These are phyloP conservation scores for Aristolochia contorta DNA, from an alignment of 164 flowering plant genomes.

Conservation along the genomic window DNA sequence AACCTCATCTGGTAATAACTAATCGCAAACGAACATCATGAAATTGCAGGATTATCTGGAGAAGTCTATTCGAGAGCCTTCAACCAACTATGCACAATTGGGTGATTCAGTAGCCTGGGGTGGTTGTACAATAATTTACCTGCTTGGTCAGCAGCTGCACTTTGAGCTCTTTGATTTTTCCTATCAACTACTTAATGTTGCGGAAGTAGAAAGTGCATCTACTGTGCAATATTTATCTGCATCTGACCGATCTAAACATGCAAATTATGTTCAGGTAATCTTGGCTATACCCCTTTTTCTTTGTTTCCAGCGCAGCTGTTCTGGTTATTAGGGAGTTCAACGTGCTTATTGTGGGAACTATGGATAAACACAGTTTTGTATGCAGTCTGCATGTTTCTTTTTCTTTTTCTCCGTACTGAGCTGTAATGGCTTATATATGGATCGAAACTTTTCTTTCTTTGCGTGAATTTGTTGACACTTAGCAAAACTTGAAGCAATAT, in stretches of 20 bases:
- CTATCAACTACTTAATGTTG: constrained; percentile 89
- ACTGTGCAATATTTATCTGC: constrained; percentile 18
- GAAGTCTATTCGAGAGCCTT: constrained; percentile 38
- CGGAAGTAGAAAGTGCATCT: constrained; percentile 71
- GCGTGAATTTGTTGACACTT: no score
- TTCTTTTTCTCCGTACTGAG: no score
- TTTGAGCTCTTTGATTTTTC: constrained; percentile 97
- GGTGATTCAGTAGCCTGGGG: constrained; percentile 99
- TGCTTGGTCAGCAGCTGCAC: constrained; percentile 94
- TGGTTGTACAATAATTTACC: constrained; percentile 87
- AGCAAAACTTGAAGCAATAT: no score
- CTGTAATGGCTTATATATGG: no score
- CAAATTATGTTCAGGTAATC: constrained; percentile 53
- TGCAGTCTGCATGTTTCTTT: no score
- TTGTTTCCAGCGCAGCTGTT: background rate
- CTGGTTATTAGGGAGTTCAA: background rate
- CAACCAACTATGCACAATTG: constrained; percentile 43
- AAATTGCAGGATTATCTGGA: constrained; percentile 65
- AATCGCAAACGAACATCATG: background rate
- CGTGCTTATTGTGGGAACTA: no score
- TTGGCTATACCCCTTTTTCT: no score
- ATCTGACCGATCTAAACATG: constrained; percentile 21
- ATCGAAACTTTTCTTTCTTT: no score
- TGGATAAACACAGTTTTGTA: no score
- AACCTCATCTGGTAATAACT: background rate